Evolutionary conservation across 345 rosid species (phyloP), one percentile per base, ranked within the genome.

Genomic region (Hypericum perforatum): DNA sequence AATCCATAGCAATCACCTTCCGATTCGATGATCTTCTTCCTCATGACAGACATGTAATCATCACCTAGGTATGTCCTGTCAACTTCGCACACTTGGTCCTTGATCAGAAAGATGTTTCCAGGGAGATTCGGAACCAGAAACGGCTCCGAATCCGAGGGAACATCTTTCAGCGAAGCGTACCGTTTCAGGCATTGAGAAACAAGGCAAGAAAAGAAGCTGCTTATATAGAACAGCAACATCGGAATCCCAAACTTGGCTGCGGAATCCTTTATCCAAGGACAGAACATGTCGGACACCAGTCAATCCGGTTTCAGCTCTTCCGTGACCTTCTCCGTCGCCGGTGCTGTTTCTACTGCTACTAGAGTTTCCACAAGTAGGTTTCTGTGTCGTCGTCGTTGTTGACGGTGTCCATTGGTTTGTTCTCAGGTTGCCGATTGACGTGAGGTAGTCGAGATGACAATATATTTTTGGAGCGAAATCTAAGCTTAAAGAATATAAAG

Each of bases 1-100:
- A 60, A 63, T 1, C 79, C 82, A 16, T 37, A 77, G 64, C 76
- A 64, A 3, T 41, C 46, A 0, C 15, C 2, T 43, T 65, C 75
- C 0, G 68, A 53, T 37, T 67, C 72, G 9, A 6, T 45, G 29
- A 29, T 7, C 37, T 16, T 41, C 10, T 14, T 4, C 0, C 43
- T 7, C 10, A 69, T 37, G 36, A 53, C 43, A 7, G 9, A 22
- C 9, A 46, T 5, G 50, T 6, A 46, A 46, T 5, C 22, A 13
- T 46, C 16, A 7, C 16, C 14, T 0, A 13, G 6, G 32, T 22
- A 1, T 7, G 22, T 16, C 14, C 14, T 46, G 14, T 46, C 50
- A 3, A 6, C 9, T 10, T 9, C 32, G 9, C 29, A 32, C 50
- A 46, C 22, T 32, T 46, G 50, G 14, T 46, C 14, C 7, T 9